Evolutionary conservation across 768 basidiomycete genomes (phyloP), one percentile per base, ranked within the genome.

Genomic region (Boletellus emodensis): DNA sequence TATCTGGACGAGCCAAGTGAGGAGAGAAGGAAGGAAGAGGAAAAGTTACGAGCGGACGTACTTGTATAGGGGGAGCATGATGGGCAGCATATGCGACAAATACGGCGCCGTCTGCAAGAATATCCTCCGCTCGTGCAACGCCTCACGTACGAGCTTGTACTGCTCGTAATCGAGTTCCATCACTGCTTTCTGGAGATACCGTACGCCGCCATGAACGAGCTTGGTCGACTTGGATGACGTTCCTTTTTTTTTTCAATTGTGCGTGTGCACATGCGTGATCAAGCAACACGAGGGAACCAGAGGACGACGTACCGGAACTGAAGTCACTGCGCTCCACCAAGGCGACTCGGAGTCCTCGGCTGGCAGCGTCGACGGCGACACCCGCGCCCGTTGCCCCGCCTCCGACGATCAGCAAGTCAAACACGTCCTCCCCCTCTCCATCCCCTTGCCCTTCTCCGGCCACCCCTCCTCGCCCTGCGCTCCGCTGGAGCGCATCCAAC

Each of bases 181-280:
- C 33, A 97, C 80, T 3, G 95, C 95, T 65, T 98, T 99, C 63
- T 99, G 95, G 11, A 99, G 81, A 69, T 99, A 99, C 1, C 95
- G 83, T 3, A 98, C 95, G 35, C 95, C 95, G 14, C 95, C 95
- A 71, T 99, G 96, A 1, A 99, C 95, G 46, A 99, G 85, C 67
- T 99, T 98, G 1, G 96, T 98, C 8, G 92, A 94, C 65, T 98
- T 98, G 6, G 92, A 95, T 0, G 92, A 95, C 0, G 95, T 96
- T 15, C 94, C 92, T 91, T 40, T 6, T n/a, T n/a, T n/a, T n/a
- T n/a, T n/a, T n/a, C n/a, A n/a, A n/a, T n/a, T n/a, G n/a, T n/a
- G n/a, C n/a, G n/a, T n/a, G n/a, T n/a, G 20, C 13, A 6, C 9
- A 15, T 11, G 18, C 30, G 8, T 37, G 15, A 18, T 24, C 13